These are phyloP conservation scores for Penicillium sumatraense DNA, from an alignment of 2,329 filamentous ascomycete genomes.

Conservation along the genomic window DNA sequence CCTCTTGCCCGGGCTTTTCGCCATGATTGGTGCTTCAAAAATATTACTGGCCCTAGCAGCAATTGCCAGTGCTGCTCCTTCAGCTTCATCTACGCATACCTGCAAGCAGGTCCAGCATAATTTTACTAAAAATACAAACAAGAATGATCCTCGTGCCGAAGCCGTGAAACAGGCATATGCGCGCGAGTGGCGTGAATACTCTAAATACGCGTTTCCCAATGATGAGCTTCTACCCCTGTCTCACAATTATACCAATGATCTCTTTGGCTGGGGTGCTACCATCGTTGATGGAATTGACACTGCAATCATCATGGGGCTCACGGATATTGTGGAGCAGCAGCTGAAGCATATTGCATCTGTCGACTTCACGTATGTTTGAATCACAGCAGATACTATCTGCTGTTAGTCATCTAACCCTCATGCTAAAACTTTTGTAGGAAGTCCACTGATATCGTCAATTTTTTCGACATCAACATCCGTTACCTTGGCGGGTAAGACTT, in stretches of 20 bases:
- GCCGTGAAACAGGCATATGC: slow-evolving; percentile 24
- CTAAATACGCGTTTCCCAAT: slow-evolving; percentile 25
- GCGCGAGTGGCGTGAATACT: slow-evolving; percentile 25
- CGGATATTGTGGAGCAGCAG: slow-evolving; percentile 27
- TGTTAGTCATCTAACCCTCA: neutral
- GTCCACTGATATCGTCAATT: slow-evolving; percentile 19
- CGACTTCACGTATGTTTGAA: slow-evolving; percentile 23
- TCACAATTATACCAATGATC: slow-evolving; percentile 21
- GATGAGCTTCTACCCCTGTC: slow-evolving; percentile 24
- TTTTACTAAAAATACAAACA: slow-evolving; percentile 21
- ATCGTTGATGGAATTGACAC: slow-evolving; percentile 30
- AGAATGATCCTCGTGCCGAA: slow-evolving; percentile 21
- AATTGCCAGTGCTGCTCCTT: slow-evolving; percentile 4
- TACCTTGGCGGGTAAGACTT: slow-evolving; percentile 23
- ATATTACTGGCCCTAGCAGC: slow-evolving; percentile 13
- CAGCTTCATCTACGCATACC: slow-evolving; percentile 1
- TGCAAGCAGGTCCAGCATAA: slow-evolving; percentile 25
- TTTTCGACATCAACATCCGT: slow-evolving; percentile 28
- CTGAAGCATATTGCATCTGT: slow-evolving; percentile 23
- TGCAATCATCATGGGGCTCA: slow-evolving; percentile 28
- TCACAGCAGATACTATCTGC: no score
- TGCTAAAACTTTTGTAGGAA: slow-evolving; percentile 6
- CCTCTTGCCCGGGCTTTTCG: neutral
- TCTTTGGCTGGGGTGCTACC: slow-evolving; percentile 28
- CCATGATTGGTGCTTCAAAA: slow-evolving; percentile 8